Evolutionary conservation across 768 basidiomycete genomes (phyloP).

Genomic region (Lyophyllum shimeji): DNA sequence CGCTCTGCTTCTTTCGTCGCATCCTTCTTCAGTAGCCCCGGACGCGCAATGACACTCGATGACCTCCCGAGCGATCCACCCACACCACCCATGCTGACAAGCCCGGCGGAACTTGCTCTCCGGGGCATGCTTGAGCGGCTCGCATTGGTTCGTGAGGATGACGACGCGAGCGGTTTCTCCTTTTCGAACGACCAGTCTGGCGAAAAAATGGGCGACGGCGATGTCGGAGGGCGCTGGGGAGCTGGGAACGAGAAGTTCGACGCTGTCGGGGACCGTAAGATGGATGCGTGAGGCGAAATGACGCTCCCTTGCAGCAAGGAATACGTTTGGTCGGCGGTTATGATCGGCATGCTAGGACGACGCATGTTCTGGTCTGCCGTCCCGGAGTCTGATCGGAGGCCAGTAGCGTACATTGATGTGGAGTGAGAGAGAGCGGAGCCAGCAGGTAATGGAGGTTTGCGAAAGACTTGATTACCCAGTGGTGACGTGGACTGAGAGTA

Average conservation of each 20-base stretch:
- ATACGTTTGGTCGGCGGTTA: slow-evolving; percentile 14
- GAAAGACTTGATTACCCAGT: slow-evolving; percentile 1
- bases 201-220: slow-evolving; percentile 10
- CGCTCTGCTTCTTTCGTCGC: slow-evolving; percentile 13
- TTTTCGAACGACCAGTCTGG: slow-evolving; percentile 2
- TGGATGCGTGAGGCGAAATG: slow-evolving; percentile 2
- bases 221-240: not conserved
- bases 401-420: slow-evolving; percentile 24
- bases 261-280: slow-evolving; percentile 1
- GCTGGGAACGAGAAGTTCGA: slow-evolving; percentile 8
- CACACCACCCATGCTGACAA: slow-evolving; percentile 4
- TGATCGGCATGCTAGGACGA: slow-evolving; percentile 27
- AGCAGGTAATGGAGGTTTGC: slow-evolving; percentile 4
- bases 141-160: not conserved
- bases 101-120: slow-evolving; percentile 19
- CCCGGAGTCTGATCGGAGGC: slow-evolving; percentile 8
- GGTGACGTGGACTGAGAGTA: slow-evolving; percentile 15
- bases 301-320: not conserved
- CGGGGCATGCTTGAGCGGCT: slow-evolving; percentile 9
- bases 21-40: slow-evolving; percentile 16
- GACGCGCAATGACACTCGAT: slow-evolving; percentile 17
- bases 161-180: not conserved
- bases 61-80: slow-evolving; percentile 19
- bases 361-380: slow-evolving; percentile 16
- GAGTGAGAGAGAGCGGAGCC: slow-evolving; percentile 22